Base-by-base conservation (phyloP, 108 stramenopile species). In the Discostella stelligeroides region DNA sequence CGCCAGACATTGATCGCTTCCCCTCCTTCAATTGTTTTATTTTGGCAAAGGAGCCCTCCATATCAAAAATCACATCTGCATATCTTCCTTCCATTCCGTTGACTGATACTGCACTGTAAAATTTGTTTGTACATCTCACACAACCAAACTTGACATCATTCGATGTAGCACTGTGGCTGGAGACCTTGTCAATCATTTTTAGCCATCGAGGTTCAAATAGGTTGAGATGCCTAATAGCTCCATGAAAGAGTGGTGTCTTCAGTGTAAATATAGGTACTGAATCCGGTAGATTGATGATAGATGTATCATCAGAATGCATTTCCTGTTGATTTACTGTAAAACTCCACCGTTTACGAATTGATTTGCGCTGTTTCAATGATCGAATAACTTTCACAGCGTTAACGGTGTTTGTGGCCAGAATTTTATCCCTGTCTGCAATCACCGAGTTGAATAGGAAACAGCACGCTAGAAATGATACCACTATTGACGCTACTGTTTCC, bases 191-290 rank as follows among this genome's bases (percentile, higher is more conserved):
- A 53, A 85, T 82, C 84, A 85, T 85, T 63, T 73, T 82, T 7
- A 85, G 74, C 84, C 84, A 85, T 15, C 84, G 81, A 43, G 84
- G 84, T 82, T 85, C 84, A 46, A 85, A 85, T 13, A 85, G 48
- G 41, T 85, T 80, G 4, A 85, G 79, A 63, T 70, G 68, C 3
- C 84, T 48, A 54, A 57, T 71, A 25, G 47, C 60, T 59, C 79
- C 74, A 20, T 67, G 45, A 20, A 67, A 28, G 38, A 85, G 45
- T 5, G 84, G 73, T 47, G 41, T 70, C 53, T 80, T 85, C 39
- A 85, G 70, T 42, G 84, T 85, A 53, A 85, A 85, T 17, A 85
- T 43, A 0, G 84, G 84, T 48, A 41, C 23, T 24, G 27, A 21
- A 34, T 47, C 25, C 27, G 25, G 49, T 25, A 15, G 39, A 18